phyloP scores from a whole-genome alignment of 257 asterid genomes.

The Lavandula angustifolia region DNA sequence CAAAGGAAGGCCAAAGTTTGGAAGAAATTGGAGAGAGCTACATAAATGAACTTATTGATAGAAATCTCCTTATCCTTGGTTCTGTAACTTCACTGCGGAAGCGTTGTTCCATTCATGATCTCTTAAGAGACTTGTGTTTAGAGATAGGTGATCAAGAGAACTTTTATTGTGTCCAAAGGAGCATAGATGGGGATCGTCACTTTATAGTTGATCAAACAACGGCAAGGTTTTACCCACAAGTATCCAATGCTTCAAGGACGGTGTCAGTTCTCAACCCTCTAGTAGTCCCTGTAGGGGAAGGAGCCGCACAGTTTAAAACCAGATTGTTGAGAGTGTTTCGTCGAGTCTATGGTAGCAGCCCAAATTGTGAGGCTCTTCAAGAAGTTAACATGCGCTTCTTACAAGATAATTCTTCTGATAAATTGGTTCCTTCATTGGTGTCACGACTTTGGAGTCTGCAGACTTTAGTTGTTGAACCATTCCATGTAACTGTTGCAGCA shows the following conservation, averaged over 20 bases:
- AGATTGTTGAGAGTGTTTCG: conserved; percentile 3
- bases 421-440: conserved; percentile 8
- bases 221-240: background rate
- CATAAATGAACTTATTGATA: conserved; percentile 3
- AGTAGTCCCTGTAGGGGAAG: background rate
- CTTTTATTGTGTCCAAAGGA: no score
- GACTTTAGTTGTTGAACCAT: background rate
- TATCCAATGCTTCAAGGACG: background rate
- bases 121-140: conserved; percentile 9
- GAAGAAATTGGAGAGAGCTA: conserved; percentile 23
- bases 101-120: conserved; percentile 3
- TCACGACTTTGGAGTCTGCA: conserved; percentile 24
- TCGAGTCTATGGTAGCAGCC: background rate
- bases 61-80: background rate
- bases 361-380: background rate
- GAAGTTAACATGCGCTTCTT: conserved; percentile 12
- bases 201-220: background rate
- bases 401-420: no score
- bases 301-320: background rate
- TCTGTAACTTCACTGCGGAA: background rate
- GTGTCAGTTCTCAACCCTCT: background rate
- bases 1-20: background rate
- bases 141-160: background rate
- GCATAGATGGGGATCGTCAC: background rate
- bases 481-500: background rate